Conservation (phyloP, 2,329 filamentous ascomycete species). For the Phyllosticta capitalensis region DNA sequence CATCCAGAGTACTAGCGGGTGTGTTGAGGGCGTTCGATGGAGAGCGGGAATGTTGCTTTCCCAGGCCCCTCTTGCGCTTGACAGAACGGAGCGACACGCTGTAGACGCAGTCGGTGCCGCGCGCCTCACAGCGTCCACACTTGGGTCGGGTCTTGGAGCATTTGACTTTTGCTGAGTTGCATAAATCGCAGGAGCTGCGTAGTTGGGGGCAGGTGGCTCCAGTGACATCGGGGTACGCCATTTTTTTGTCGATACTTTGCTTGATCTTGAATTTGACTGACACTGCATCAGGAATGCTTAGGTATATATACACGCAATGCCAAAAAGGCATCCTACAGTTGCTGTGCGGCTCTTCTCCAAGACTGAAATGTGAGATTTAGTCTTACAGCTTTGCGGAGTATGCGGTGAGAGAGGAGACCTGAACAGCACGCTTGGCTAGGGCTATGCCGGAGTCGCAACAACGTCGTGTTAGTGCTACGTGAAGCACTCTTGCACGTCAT, state of each 20-base stretch:
- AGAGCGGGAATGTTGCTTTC: not conserved
- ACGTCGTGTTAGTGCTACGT: not conserved
- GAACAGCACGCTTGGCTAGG: not conserved
- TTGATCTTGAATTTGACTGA: not conserved
- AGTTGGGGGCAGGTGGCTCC: not conserved
- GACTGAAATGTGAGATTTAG: not conserved
- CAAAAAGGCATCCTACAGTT: not conserved
- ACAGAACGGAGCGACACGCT: slow-evolving; percentile 8
- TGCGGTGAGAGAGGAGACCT: not conserved
- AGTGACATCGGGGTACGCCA: not conserved
- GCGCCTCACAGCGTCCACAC: slow-evolving; percentile 3
- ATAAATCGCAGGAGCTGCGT: slow-evolving; percentile 7
- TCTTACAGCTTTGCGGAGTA: not conserved
- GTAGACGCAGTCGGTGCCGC: slow-evolving; percentile 7
- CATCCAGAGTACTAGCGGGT: not conserved
- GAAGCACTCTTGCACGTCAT: not conserved
- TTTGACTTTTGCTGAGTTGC: slow-evolving; percentile 10
- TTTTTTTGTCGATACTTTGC: not conserved
- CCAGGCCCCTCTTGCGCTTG: not conserved
- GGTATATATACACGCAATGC: not conserved
- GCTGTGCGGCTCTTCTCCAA: not conserved
- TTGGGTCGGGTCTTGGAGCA: slow-evolving; percentile 4
- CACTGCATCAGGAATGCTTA: not conserved
- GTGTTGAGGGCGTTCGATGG: not conserved
- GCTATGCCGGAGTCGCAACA: not conserved